Evolutionary conservation across 805 yeast species (phyloP).

Genomic region (Saturnispora sekii): DNA sequence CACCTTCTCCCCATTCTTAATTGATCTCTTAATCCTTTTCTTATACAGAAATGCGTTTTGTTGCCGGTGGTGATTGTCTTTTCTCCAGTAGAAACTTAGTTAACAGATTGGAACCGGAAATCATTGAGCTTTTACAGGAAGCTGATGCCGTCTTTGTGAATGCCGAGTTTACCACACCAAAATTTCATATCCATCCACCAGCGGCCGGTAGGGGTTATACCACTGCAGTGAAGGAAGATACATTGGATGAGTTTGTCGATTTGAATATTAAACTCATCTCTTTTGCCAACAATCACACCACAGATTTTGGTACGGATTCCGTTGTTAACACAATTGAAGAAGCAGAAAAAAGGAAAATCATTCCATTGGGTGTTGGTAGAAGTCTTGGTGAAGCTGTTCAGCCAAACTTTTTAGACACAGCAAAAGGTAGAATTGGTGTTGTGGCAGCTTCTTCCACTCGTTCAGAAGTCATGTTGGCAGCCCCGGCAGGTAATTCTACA

Average conservation of each 20-base stretch:
- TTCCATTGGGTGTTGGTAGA: constrained; percentile 22
- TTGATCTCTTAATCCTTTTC: too few species aligned
- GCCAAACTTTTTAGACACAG: constrained; percentile 20
- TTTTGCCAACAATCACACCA: constrained; percentile 23
- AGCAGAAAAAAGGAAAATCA: constrained; percentile 18
- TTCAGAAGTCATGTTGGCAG: constrained; percentile 21
- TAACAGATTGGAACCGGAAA: constrained; percentile 20
- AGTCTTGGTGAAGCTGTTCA: constrained; percentile 20
- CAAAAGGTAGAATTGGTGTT: constrained; percentile 22
- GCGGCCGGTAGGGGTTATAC: constrained; percentile 21
- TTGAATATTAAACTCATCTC: constrained; percentile 19
- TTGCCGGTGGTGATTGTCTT: constrained; percentile 24
- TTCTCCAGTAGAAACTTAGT: constrained; percentile 21
- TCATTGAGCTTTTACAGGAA: constrained; percentile 16
- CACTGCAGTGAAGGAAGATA: constrained; percentile 20
- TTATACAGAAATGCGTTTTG: constrained; percentile 11
- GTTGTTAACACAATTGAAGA: constrained; percentile 20
- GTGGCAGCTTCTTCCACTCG: constrained; percentile 20
- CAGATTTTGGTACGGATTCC: constrained; percentile 22
- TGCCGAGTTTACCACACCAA: constrained; percentile 24
- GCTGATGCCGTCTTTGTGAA: constrained; percentile 22
- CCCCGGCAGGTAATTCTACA: constrained; percentile 20
- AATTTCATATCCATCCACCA: constrained; percentile 19
- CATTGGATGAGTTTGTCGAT: constrained; percentile 20
- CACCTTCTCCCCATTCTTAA: too few species aligned